Evolutionary conservation across 2,329 filamentous ascomycete species (phyloP), one percentile per base, ranked within the genome.

Genomic region (Claviceps quebecensis): DNA sequence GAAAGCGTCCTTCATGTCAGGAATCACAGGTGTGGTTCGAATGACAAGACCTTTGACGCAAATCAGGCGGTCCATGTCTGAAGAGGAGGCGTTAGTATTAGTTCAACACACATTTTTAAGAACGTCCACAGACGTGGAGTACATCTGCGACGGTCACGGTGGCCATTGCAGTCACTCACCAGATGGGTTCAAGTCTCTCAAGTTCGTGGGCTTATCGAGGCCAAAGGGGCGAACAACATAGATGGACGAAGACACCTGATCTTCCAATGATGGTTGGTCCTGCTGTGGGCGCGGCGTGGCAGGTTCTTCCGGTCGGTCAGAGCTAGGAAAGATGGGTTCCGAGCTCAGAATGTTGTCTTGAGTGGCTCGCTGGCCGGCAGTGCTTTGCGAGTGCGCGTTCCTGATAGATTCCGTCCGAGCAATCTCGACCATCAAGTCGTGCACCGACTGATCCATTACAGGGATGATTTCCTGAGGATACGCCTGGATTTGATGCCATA

Each of bases 1-100:
- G 71, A 95, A 96, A 0, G 93, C 93, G 64, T 95, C 87, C 70
- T 94, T 96, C 94, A 98, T 98, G 61, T 98, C 93, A 0, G 93
- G 93, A 57, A 98, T 97, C 57, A 98, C 87, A 0, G 93, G 89
- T 0, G 93, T 97, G 3, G 93, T 86, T 55, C 93, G 83, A 61
- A 98, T 98, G 54, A 98, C 93, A 16, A 98, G 76, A 45, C 93
- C 93, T 69, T 97, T 98, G 68, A 98, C 84, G 57, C 84, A 87
- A 57, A 98, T 84, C 57, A 98, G 78, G 63, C 94, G 94, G 69
- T 98, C 94, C 80, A 97, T 95, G 63, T 97, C 88, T 77, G 14
- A 36, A 8, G 58, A 26, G 49, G 29, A 55, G 19, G 19, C 19
- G 56, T 48, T 34, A 34, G 29, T 11, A 34, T 46, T 19, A 19